Evolutionary conservation across 2,329 filamentous ascomycete genomes (phyloP), one percentile per base, ranked within the genome.

Genomic region (Colletotrichum falcatum): DNA sequence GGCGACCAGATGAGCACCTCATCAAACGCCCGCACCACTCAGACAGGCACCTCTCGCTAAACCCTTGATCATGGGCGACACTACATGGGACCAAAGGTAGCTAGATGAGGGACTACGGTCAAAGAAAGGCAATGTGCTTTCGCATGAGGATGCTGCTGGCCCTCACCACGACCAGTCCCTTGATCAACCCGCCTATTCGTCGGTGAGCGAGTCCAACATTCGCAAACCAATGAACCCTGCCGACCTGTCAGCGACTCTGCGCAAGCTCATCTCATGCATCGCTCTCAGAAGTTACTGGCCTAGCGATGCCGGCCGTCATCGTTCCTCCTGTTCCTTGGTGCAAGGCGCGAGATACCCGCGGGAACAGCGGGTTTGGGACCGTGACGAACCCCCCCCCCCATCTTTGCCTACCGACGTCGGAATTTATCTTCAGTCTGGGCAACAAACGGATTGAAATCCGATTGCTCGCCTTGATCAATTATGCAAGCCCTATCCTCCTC

Each of bases 121-220:
- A 60, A 26, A 42, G 23, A 48, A 42, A 66, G 28, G 62, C 33
- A 53, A n/a, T 53, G 33, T 55, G 37, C 28, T n/a, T 63, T 30
- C 26, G 18, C 51, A 58, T 20, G 56, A 53, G 35, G 33, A 66
- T 70, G 67, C 58, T 70, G 67, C 58, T 70, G 64, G 62, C 58
- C 35, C 64, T 62, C 64, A 53, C 62, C 49, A 56, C 16, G 5
- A 18, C 58, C 35, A 56, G 26, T 33, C 48, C 23, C 35, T 28
- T 26, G 26, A 37, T 16, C 39, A 49, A 39, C 33, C 39, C 23
- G 46, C 55, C 37, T 23, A 70, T 66, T 70, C 63, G 64, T 30
- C n/a, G 26, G 51, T 44, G 35, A 62, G 51, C 58, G 58, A 65
- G 42, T 23, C 44, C 33, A 42, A 42, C 20, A 8, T 11, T 44